Evolutionary conservation across 257 asterid genomes (phyloP).

Genomic region (Linderniella brevidens): DNA sequence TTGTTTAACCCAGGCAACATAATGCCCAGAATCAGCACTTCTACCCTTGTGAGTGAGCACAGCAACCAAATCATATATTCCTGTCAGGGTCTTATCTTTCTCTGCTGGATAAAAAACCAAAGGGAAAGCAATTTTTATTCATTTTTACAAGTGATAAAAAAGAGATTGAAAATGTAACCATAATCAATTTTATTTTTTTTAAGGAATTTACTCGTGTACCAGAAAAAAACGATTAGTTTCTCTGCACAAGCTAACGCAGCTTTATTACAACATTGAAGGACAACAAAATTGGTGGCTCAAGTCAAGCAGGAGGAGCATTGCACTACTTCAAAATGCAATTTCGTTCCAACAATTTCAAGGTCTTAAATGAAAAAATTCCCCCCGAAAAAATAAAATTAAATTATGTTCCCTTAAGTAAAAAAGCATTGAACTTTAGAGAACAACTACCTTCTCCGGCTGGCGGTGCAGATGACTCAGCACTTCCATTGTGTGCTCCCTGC

Average conservation of each 20-base stretch:
- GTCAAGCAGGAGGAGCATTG: too few relatives aligned
- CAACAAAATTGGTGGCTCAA: too few relatives aligned
- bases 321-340: too few relatives aligned
- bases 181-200: not conserved
- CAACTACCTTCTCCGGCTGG: constrained; percentile 45
- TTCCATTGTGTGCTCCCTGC: constrained; percentile 68
- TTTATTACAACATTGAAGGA: not conserved
- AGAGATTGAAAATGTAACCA: not conserved
- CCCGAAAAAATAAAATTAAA: too few relatives aligned
- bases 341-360: too few relatives aligned
- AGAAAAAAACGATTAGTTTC: not conserved
- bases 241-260: not conserved
- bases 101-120: constrained; percentile 17
- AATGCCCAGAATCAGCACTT: constrained; percentile 98
- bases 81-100: constrained; percentile 63
- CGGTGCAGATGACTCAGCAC: constrained; percentile 40
- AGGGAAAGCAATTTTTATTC: constrained; percentile 21
- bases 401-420: too few relatives aligned
- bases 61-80: constrained; percentile 86
- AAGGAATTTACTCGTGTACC: too few relatives aligned
- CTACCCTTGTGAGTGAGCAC: constrained; percentile 98
- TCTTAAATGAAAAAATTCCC: too few relatives aligned
- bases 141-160: too few relatives aligned
- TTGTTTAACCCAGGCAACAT: constrained; percentile 97
- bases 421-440: not conserved